A percentile compares a stretch with the other conserved stretches of the same genome.
phyloP scores from a whole-genome alignment of 805 yeast genomes.

The Maudiozyma saulgeensis region DNA sequence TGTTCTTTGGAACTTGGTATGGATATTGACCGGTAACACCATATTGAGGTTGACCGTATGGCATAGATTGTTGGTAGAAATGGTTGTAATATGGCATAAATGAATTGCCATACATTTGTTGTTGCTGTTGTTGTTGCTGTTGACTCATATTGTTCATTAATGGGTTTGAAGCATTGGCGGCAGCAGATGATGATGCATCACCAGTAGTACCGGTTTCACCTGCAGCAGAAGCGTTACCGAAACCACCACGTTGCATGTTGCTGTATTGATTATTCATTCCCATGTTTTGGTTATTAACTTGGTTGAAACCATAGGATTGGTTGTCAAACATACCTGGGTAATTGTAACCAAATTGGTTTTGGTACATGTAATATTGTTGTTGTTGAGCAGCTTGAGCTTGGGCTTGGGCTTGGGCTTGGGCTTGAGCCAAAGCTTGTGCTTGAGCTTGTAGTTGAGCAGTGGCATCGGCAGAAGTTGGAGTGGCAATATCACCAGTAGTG shows the following conservation, averaged over 20 bases:
- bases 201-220: constrained; percentile 4
- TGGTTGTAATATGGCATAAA: constrained; percentile 30
- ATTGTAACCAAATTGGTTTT: constrained; percentile 27
- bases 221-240: constrained; percentile 10
- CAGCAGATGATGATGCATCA: constrained; percentile 6
- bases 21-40: constrained; percentile 28
- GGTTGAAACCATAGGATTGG: constrained; percentile 24
- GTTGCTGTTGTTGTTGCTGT: constrained; percentile 14
- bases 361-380: constrained; percentile 29
- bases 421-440: constrained; percentile 22
- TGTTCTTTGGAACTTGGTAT: constrained; percentile 26
- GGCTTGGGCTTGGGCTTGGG: constrained; percentile 22
- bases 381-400: constrained; percentile 21
- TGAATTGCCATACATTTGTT: constrained; percentile 26
- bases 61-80: constrained; percentile 30
- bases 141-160: neutral
- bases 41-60: constrained; percentile 31
- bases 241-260: constrained; percentile 16
- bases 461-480: neutral
- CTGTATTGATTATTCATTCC: constrained; percentile 14
- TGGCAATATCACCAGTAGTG: neutral
- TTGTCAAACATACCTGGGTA: constrained; percentile 29
- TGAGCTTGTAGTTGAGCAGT: constrained; percentile 3
- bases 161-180: constrained; percentile 6
- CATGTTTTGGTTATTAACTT: constrained; percentile 13